These are phyloP conservation scores for Chaetomium tenue DNA, from an alignment of 495 filamentous ascomycete genomes.

Conservation along the genomic window DNA sequence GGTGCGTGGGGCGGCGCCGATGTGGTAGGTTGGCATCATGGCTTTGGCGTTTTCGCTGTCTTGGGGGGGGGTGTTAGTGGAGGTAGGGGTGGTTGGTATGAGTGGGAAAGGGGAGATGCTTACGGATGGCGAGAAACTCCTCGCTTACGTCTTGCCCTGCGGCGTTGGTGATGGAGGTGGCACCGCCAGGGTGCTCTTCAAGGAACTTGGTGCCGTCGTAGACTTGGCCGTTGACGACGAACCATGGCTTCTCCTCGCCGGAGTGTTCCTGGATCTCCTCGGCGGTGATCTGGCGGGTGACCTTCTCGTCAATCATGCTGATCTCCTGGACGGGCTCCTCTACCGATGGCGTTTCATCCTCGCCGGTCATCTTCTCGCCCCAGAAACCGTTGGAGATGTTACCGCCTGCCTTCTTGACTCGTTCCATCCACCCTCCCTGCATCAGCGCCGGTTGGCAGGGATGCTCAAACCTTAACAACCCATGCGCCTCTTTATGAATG, in stretches of 20 bases:
- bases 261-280: constrained; percentile 73
- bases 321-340: constrained; percentile 60
- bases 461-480: constrained; percentile 80
- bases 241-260: constrained; percentile 72
- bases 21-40: constrained; percentile 89
- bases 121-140: constrained; percentile 93
- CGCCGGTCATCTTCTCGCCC: constrained; percentile 71
- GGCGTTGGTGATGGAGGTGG: constrained; percentile 78
- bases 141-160: constrained; percentile 86
- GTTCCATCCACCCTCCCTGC: constrained; percentile 93
- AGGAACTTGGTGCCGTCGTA: constrained; percentile 87
- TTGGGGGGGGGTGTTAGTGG: constrained; percentile 35
- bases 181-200: constrained; percentile 84
- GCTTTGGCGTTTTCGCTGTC: constrained; percentile 88
- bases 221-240: constrained; percentile 87
- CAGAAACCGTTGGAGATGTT: constrained; percentile 80
- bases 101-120: constrained; percentile 38
- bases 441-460: constrained; percentile 79
- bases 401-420: constrained; percentile 83
- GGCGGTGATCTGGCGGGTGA: constrained; percentile 62
- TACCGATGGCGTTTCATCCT: constrained; percentile 43
- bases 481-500: constrained; percentile 67
- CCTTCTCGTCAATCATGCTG: constrained; percentile 72
- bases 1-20: constrained; percentile 68
- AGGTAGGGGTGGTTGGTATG: background rate